These are phyloP conservation scores for Musa schizocarpa DNA, from an alignment of 176 grass and related monocot species.

Conservation along the genomic window DNA sequence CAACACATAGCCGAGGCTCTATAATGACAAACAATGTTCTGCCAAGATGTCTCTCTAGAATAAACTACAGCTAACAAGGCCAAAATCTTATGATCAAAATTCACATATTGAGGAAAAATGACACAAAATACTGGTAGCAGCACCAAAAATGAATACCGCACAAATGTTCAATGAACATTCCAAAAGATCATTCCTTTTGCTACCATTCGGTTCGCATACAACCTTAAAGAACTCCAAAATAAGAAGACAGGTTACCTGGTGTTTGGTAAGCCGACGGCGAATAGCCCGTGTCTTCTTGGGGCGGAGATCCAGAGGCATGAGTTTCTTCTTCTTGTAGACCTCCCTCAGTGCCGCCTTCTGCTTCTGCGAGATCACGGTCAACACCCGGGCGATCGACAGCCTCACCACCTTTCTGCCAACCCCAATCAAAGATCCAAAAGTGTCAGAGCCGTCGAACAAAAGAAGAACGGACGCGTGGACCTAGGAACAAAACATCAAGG, in stretches of 20 bases:
- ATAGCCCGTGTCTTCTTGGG: constrained; percentile 1
- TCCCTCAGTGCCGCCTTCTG: background rate
- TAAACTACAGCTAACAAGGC: no score
- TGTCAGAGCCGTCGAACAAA: background rate
- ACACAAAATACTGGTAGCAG: no score
- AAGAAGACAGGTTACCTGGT: background rate
- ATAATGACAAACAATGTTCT: no score
- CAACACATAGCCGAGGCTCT: no score
- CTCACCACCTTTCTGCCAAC: background rate
- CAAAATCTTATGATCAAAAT: no score
- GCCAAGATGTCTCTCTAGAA: no score
- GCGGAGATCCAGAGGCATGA: constrained; percentile 2
- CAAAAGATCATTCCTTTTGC: background rate
- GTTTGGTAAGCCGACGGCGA: background rate
- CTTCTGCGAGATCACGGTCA: background rate
- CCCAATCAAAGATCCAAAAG: background rate
- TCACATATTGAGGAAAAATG: no score
- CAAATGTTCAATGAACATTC: background rate
- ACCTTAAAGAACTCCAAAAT: background rate
- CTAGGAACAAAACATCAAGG: background rate
- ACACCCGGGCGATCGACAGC: background rate
- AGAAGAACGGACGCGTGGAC: no score
- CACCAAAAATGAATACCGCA: no score
- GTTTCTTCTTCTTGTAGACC: background rate
- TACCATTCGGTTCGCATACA: background rate